Conservation (phyloP, 176 grass and related monocot genomes). For the Oryza nivara region DNA sequence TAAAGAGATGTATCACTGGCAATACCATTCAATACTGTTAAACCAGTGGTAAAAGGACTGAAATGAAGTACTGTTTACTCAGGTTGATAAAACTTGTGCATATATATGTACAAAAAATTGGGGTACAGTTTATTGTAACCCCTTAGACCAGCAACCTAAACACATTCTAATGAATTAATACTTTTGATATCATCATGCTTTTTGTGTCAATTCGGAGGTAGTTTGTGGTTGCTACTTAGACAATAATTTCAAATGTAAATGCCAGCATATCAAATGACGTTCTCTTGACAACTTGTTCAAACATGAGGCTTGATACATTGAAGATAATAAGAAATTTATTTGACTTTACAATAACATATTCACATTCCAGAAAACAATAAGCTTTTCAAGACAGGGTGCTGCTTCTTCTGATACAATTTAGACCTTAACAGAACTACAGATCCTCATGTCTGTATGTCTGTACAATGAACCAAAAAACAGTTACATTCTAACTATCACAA, state of each 20-base stretch:
- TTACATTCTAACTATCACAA: slow-evolving; percentile 1
- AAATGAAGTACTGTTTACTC: not conserved
- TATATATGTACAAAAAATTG: not conserved
- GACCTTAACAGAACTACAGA: not conserved
- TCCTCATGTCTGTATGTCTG: not conserved
- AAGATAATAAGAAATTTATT: not conserved
- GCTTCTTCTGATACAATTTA: not conserved
- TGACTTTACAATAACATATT: not conserved
- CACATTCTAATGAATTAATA: not conserved
- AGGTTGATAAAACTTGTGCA: not conserved
- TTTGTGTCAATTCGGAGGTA: not conserved
- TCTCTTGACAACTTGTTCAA: not conserved
- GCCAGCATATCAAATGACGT: not conserved
- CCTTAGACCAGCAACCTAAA: not conserved
- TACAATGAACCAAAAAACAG: not conserved
- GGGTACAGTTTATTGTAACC: not conserved
- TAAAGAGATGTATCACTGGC: not conserved
- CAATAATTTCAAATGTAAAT: not conserved
- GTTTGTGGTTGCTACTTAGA: not conserved
- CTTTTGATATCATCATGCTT: not conserved
- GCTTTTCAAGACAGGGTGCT: not conserved
- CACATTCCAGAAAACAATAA: not conserved
- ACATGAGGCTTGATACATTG: not conserved
- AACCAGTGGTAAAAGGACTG: not conserved
- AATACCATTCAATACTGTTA: slow-evolving; percentile 8